These are phyloP conservation scores for Phytophthora pluvialis DNA, from an alignment of 352 stramenopile genomes.

Conservation along the genomic window DNA sequence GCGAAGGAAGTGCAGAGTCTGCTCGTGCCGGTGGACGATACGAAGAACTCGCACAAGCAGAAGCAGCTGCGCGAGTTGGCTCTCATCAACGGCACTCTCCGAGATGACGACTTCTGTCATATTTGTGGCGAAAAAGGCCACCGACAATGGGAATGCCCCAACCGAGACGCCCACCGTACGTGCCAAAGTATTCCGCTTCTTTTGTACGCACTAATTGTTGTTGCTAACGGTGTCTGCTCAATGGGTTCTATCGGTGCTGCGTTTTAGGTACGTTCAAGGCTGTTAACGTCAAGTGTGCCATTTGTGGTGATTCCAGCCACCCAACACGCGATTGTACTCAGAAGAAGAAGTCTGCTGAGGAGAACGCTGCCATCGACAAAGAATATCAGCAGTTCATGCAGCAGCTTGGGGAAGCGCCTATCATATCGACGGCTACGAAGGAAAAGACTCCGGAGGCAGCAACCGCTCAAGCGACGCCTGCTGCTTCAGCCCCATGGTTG, in stretches of 20 bases:
- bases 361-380: conserved; percentile 83
- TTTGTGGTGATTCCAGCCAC: conserved; percentile 98
- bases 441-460: conserved; percentile 14
- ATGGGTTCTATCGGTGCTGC: conserved; percentile 3
- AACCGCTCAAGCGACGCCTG: conserved; percentile 12
- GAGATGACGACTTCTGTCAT: conserved; percentile 97
- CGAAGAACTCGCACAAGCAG: conserved; percentile 97
- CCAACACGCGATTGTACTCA: conserved; percentile 97
- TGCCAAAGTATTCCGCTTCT: conserved; percentile 19
- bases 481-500: conserved; percentile 67
- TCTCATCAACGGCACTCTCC: conserved; percentile 98
- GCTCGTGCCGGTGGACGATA: conserved; percentile 93
- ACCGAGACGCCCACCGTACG: conserved; percentile 77
- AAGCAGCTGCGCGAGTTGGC: conserved; percentile 98
- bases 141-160: conserved; percentile 97
- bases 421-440: conserved; percentile 68
- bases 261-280: conserved; percentile 72
- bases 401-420: conserved; percentile 79
- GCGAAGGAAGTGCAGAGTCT: conserved; percentile 91
- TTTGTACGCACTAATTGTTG: neutral
- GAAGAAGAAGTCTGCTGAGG: conserved; percentile 74
- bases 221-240: conserved; percentile 23
- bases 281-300: conserved; percentile 95
- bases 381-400: conserved; percentile 91
- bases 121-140: conserved; percentile 99